These are phyloP conservation scores for Kewa caespitosa DNA, from an alignment of 179 eudicot genomes.

Conservation along the genomic window DNA sequence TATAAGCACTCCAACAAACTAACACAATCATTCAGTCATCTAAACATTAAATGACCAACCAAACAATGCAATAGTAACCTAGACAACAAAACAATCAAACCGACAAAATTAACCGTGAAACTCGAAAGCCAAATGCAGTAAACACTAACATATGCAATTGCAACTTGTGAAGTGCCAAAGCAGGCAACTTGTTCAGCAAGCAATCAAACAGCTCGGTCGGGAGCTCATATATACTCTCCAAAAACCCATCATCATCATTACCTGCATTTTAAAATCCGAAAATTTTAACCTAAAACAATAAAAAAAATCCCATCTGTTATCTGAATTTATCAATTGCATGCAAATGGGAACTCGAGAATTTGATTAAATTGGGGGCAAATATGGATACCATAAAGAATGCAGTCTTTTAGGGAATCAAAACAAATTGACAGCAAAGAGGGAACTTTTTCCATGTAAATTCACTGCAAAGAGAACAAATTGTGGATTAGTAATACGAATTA, in stretches of 20 bases:
- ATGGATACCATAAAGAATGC: conserved; percentile 52
- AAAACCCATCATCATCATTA: conserved; percentile 32
- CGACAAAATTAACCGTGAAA: background rate
- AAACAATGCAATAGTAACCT: background rate
- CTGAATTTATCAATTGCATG: background rate
- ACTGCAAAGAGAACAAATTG: background rate
- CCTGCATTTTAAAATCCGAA: conserved; percentile 35
- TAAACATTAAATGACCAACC: background rate
- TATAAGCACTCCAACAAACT: no score
- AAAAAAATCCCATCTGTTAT: background rate
- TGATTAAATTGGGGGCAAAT: background rate
- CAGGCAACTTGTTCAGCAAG: conserved; percentile 56
- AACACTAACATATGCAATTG: conserved; percentile 62
- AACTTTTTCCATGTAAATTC: conserved; percentile 54
- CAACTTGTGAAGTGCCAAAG: conserved; percentile 64
- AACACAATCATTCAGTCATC: background rate
- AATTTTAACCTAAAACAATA: background rate
- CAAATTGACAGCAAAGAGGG: conserved; percentile 62
- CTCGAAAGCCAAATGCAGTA: background rate
- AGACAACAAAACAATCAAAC: background rate
- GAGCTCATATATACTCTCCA: conserved; percentile 47
- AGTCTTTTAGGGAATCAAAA: conserved; percentile 32
- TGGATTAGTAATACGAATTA: background rate
- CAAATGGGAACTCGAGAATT: no score
- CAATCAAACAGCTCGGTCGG: conserved; percentile 73